These are phyloP conservation scores for Phlyctochytrium bullatum DNA, from an alignment of 192 early-diverging fungal species.

Conservation along the genomic window DNA sequence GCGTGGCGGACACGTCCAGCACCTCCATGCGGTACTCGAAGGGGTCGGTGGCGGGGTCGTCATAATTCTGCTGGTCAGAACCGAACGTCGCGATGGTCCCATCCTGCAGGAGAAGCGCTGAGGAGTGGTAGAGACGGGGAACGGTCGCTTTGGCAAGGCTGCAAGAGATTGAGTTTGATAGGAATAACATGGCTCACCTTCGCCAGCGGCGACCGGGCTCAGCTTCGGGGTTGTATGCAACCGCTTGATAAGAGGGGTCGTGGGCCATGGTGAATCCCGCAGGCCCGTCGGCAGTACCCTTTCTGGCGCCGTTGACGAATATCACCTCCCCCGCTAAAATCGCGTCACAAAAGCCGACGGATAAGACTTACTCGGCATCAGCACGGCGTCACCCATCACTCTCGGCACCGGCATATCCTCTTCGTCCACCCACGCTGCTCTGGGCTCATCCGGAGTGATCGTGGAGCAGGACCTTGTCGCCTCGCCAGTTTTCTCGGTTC, in stretches of 20 bases:
- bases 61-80: slow-evolving; percentile 17
- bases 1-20: neutral
- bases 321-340: slow-evolving; percentile 6
- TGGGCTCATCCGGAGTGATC: slow-evolving; percentile 22
- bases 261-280: neutral
- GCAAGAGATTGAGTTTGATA: neutral
- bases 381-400: slow-evolving; percentile 14
- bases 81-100: slow-evolving; percentile 1
- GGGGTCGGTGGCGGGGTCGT: neutral
- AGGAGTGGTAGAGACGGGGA: slow-evolving; percentile 31
- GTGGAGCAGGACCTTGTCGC: slow-evolving; percentile 26
- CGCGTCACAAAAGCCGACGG: neutral
- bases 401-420: slow-evolving; percentile 22
- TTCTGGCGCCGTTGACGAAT: slow-evolving; percentile 15
- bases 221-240: slow-evolving; percentile 5
- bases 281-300: slow-evolving; percentile 18
- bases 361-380: slow-evolving; percentile 13
- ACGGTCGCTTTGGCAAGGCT: slow-evolving; percentile 21
- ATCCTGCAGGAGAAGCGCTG: slow-evolving; percentile 12
- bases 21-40: slow-evolving; percentile 18
- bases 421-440: slow-evolving; percentile 20
- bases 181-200: too few species aligned
- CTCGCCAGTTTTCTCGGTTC: slow-evolving; percentile 15
- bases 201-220: too few species aligned
- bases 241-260: neutral